Conservation (phyloP, 2,329 filamentous ascomycete species). For the Penicillium rolfsii region DNA sequence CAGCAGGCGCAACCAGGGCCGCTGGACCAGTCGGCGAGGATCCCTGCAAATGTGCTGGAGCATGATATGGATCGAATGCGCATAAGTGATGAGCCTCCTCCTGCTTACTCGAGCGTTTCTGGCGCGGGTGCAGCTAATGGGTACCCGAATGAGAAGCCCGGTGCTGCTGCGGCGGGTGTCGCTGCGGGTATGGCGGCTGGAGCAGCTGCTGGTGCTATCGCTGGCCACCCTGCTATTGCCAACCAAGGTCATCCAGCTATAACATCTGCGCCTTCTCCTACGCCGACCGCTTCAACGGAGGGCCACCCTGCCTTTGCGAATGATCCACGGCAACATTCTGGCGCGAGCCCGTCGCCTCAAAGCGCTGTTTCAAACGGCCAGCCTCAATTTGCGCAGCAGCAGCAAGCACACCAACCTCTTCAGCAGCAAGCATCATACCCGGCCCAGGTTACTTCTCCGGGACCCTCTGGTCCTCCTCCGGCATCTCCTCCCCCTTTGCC, state of each 20-base stretch:
- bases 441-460: slow-evolving; percentile 38
- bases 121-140: slow-evolving; percentile 53
- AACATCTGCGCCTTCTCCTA: slow-evolving; percentile 26
- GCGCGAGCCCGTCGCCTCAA: slow-evolving; percentile 44
- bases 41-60: slow-evolving; percentile 74
- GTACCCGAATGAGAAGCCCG: slow-evolving; percentile 80
- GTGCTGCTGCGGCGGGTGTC: slow-evolving; percentile 43
- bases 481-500: slow-evolving; percentile 89
- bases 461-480: slow-evolving; percentile 59
- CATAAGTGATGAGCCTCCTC: slow-evolving; percentile 80
- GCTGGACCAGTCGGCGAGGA: slow-evolving; percentile 30
- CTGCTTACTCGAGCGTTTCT: slow-evolving; percentile 85
- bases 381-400: slow-evolving; percentile 17
- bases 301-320: slow-evolving; percentile 91
- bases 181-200: slow-evolving; percentile 9
- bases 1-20: slow-evolving; percentile 28
- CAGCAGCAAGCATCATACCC: slow-evolving; percentile 14
- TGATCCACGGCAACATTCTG: slow-evolving; percentile 62
- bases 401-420: background rate
- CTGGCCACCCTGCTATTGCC: slow-evolving; percentile 32
- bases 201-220: slow-evolving; percentile 16
- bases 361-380: slow-evolving; percentile 38
- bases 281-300: slow-evolving; percentile 43
- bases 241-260: slow-evolving; percentile 27
- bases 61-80: slow-evolving; percentile 85